Evolutionary conservation across 768 basidiomycete species (phyloP).

Genomic region (Suillus clintonianus): DNA sequence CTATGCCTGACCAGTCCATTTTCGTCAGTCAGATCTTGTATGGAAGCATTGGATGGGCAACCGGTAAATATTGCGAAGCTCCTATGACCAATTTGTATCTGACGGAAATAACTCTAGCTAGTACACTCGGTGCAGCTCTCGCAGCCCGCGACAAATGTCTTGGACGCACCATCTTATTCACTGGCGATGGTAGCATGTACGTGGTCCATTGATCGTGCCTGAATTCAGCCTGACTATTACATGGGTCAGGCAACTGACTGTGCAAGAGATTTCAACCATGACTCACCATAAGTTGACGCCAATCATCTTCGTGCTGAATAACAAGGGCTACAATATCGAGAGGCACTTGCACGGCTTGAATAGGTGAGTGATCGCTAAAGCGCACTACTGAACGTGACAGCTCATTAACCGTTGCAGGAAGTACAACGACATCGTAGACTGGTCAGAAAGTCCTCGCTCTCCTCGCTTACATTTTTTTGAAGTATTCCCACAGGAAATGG

Average conservation of each 20-base stretch:
- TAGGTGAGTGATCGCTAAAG: slow-evolving; percentile 34
- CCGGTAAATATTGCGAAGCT: slow-evolving; percentile 48
- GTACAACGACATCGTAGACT: slow-evolving; percentile 86
- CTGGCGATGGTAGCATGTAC: slow-evolving; percentile 82
- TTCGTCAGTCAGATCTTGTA: slow-evolving; percentile 81
- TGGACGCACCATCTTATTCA: slow-evolving; percentile 77
- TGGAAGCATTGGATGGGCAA: slow-evolving; percentile 92
- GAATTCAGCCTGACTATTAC: slow-evolving; percentile 7
- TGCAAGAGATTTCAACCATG: slow-evolving; percentile 88
- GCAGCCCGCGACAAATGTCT: slow-evolving; percentile 67
- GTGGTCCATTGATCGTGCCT: slow-evolving; percentile 23
- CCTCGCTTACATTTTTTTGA: neutral
- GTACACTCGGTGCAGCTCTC: slow-evolving; percentile 75
- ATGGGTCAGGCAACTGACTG: slow-evolving; percentile 63
- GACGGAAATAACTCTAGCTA: slow-evolving; percentile 36
- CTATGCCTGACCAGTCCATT: slow-evolving; percentile 68
- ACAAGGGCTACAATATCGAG: slow-evolving; percentile 88
- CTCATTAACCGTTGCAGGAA: slow-evolving; percentile 40
- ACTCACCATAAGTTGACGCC: slow-evolving; percentile 71
- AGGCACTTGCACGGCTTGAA: slow-evolving; percentile 68
- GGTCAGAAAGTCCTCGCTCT: slow-evolving; percentile 37
- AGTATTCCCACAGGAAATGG: slow-evolving; percentile 51
- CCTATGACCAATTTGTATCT: neutral
- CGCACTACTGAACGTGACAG: neutral
- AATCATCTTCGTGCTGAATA: slow-evolving; percentile 83